Evolutionary conservation across 2,329 filamentous ascomycete species (phyloP).

Genomic region (Aspergillus chevalieri): DNA sequence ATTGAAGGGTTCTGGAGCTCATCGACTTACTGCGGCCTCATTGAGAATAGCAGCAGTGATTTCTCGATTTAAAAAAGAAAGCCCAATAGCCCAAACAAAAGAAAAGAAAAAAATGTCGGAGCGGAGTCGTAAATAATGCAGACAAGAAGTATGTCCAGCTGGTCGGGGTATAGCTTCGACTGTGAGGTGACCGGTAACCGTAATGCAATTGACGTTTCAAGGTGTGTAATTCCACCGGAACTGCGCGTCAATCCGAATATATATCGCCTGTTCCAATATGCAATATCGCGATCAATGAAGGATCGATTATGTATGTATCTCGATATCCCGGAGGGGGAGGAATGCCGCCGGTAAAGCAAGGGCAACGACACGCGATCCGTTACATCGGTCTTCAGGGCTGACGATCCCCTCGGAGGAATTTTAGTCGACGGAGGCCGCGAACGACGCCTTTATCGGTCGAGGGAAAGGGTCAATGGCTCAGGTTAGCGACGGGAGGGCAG

Average conservation of each 20-base stretch:
- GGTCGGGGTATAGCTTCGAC: slow-evolving; percentile 1
- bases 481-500: background rate
- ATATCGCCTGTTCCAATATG: background rate
- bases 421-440: slow-evolving; percentile 4
- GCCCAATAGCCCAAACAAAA: background rate
- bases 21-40: slow-evolving; percentile 34
- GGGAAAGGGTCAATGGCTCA: background rate
- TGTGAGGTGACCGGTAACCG: background rate
- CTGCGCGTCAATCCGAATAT: background rate
- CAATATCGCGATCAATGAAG: background rate
- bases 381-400: background rate
- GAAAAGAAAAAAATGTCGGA: background rate
- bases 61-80: background rate
- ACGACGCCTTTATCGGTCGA: background rate
- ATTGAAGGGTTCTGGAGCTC: background rate
- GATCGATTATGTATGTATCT: background rate
- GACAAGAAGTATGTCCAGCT: background rate
- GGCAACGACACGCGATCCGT: slow-evolving; percentile 2
- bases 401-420: background rate
- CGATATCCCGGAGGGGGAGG: background rate
- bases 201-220: background rate
- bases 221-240: background rate
- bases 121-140: background rate
- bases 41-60: slow-evolving; percentile 14
- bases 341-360: slow-evolving; percentile 14